Conservation (phyloP, 192 early-diverging fungal genomes). For the Physocladia obscura region DNA sequence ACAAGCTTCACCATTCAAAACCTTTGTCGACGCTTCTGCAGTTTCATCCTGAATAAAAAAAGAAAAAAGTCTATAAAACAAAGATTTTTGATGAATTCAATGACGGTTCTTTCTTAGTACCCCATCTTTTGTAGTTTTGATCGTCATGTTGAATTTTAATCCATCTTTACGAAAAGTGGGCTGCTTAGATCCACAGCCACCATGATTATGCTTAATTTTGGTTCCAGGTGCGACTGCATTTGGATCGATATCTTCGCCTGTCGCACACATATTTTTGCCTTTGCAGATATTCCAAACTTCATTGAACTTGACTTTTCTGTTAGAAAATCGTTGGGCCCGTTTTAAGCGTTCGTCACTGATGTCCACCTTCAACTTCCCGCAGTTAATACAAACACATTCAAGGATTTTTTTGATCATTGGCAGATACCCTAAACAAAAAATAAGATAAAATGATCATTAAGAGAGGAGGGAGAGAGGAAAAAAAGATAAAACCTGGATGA, state of each 20-base stretch:
- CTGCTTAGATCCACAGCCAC: slow-evolving; percentile 84
- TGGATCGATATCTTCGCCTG: slow-evolving; percentile 47
- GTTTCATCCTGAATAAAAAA: slow-evolving; percentile 27
- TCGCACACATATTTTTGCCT: slow-evolving; percentile 78
- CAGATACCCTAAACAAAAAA: slow-evolving; percentile 70
- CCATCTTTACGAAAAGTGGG: slow-evolving; percentile 80
- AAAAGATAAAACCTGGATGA: slow-evolving; percentile 71
- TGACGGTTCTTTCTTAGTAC: background rate
- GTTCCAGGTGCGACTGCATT: slow-evolving; percentile 14
- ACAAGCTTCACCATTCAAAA: slow-evolving; percentile 72
- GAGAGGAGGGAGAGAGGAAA: no score
- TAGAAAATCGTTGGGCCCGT: slow-evolving; percentile 33
- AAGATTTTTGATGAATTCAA: background rate
- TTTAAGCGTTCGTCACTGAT: slow-evolving; percentile 55
- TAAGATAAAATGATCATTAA: no score
- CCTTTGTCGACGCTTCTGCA: slow-evolving; percentile 34
- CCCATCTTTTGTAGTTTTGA: slow-evolving; percentile 37
- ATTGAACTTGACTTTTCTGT: slow-evolving; percentile 60
- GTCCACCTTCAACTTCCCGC: slow-evolving; percentile 90
- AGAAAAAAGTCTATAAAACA: background rate
- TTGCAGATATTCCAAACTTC: slow-evolving; percentile 89
- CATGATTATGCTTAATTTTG: slow-evolving; percentile 64
- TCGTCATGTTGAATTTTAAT: slow-evolving; percentile 58
- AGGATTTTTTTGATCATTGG: slow-evolving; percentile 94
- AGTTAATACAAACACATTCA: slow-evolving; percentile 93